phyloP scores from a whole-genome alignment of 129 eudicot genomes.

The Oenanthe sinensis region DNA sequence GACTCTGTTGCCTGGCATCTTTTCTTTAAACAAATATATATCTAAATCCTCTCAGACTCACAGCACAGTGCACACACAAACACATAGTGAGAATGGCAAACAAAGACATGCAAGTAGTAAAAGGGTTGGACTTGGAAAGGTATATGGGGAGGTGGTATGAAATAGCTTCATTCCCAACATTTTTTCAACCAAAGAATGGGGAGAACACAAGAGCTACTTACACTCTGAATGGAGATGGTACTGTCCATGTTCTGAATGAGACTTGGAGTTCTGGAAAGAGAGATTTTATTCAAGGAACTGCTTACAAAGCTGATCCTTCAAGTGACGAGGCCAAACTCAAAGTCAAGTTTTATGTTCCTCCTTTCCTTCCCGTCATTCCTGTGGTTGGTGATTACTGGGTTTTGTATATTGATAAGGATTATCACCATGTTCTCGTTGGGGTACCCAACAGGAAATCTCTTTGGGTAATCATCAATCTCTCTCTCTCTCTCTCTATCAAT shows the following conservation, averaged over 20 bases:
- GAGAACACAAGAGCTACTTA: slow-evolving; percentile 75
- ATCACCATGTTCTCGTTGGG: slow-evolving; percentile 72
- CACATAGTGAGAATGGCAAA: slow-evolving; percentile 30
- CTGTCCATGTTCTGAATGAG: slow-evolving; percentile 67
- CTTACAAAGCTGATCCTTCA: slow-evolving; percentile 60
- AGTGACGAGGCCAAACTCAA: slow-evolving; percentile 91
- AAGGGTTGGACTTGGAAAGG: slow-evolving; percentile 46
- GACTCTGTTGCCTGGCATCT: not conserved
- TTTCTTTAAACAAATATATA: not conserved
- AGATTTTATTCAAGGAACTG: slow-evolving; percentile 57
- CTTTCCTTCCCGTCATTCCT: slow-evolving; percentile 77
- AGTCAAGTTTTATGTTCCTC: slow-evolving; percentile 85
- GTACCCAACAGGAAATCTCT: slow-evolving; percentile 61
- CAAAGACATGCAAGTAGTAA: slow-evolving; percentile 68
- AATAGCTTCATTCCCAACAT: slow-evolving; percentile 73
- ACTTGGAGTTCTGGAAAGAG: slow-evolving; percentile 78
- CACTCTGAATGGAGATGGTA: slow-evolving; percentile 51
- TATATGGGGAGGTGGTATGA: slow-evolving; percentile 98
- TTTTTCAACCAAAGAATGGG: slow-evolving; percentile 58
- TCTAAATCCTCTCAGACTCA: not conserved
- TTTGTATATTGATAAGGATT: slow-evolving; percentile 53
- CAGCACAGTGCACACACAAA: not conserved
- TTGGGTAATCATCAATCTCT: slow-evolving; percentile 28
- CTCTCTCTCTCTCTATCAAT: not conserved
- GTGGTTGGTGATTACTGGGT: slow-evolving; percentile 87